These are phyloP conservation scores for Fusarium agapanthi DNA, from an alignment of 2,329 filamentous ascomycete species.

Conservation along the genomic window DNA sequence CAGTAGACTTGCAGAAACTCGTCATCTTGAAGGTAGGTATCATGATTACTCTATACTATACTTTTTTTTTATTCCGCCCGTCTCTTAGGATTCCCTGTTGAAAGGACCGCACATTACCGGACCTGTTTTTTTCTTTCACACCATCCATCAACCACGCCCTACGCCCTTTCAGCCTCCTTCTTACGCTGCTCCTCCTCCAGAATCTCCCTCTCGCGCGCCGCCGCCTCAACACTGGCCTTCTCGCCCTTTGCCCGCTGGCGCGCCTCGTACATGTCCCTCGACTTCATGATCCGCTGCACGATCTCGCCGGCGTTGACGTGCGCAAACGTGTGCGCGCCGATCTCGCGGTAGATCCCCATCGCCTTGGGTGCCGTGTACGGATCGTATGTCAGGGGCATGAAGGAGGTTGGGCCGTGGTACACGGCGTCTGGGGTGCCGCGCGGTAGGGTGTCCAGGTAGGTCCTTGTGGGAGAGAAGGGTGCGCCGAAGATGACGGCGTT, in stretches of 20 bases:
- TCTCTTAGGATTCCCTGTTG: slow-evolving; percentile 34
- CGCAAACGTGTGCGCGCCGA: slow-evolving; percentile 79
- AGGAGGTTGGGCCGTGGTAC: slow-evolving; percentile 95
- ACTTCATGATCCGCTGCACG: slow-evolving; percentile 87
- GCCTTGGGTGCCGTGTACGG: slow-evolving; percentile 82
- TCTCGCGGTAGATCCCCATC: slow-evolving; percentile 85
- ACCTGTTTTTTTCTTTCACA: neutral
- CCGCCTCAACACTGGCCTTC: slow-evolving; percentile 80
- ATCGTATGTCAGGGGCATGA: slow-evolving; percentile 83
- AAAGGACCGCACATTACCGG: slow-evolving; percentile 32
- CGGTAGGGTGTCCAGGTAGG: slow-evolving; percentile 80
- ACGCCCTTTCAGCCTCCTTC: slow-evolving; percentile 54
- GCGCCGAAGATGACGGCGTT: slow-evolving; percentile 89
- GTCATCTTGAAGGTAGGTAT: slow-evolving; percentile 14
- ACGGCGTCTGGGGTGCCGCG: slow-evolving; percentile 79
- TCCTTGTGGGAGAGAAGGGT: slow-evolving; percentile 83
- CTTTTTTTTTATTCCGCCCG: neutral
- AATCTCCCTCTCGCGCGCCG: slow-evolving; percentile 68
- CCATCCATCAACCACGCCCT: slow-evolving; percentile 31
- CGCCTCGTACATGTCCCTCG: slow-evolving; percentile 88
- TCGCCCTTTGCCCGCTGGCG: slow-evolving; percentile 89
- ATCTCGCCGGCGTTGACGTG: slow-evolving; percentile 93
- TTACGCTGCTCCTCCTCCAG: slow-evolving; percentile 66
- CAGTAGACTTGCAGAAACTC: neutral
- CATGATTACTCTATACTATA: slow-evolving; percentile 21